Evolutionary conservation across 495 filamentous ascomycete species (phyloP), one percentile per base, ranked within the genome.

Genomic region (Acidomyces sp.): DNA sequence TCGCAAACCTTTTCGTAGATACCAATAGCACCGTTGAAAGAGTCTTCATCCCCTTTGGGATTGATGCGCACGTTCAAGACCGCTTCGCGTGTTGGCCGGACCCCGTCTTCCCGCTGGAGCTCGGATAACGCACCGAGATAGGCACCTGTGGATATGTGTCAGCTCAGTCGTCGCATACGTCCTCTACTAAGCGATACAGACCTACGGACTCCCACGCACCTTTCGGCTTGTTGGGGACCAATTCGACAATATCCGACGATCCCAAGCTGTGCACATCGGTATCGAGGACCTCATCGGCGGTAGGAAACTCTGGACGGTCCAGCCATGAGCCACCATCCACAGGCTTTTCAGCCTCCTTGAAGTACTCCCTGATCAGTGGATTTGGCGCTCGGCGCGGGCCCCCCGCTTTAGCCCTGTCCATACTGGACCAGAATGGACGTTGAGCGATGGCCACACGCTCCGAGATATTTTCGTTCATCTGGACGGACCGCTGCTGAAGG

Each of bases 1-100:
- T 31, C 21, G 37, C 57, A 48, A 45, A 84, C 85, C 54, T 78
- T 74, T 3, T 85, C 82, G 47, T 93, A 94, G 31, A 92, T 62
- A 7, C 71, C 75, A 3, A 78, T 60, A 4, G 66, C 68, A 31
- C 83, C 42, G 13, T 38, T 42, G 28, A 38, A 58, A 10, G 55
- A 45, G 16, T 45, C 43, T 36, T 60, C 61, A 13, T 46, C 40
- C 10, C 27, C 29, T 5, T 16, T 41, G 1, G 63, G 63, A 10
- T 20, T 34, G 12, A 19, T 27, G 16, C 45, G 41, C n/a, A 67
- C 47, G 3, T 48, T 23, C 0, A 27, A 49, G 3, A 67, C 56
- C 4, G 63, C 61, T 11, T 62, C 48, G 12, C 63, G 50, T 7
- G 66, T 48, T 7, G 60, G 58, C 10, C 47, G 37, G 26, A 64